Evolutionary conservation across 176 grass and related monocot species (phyloP), one percentile per base, ranked within the genome.

Genomic region (Triticum turgidum): DNA sequence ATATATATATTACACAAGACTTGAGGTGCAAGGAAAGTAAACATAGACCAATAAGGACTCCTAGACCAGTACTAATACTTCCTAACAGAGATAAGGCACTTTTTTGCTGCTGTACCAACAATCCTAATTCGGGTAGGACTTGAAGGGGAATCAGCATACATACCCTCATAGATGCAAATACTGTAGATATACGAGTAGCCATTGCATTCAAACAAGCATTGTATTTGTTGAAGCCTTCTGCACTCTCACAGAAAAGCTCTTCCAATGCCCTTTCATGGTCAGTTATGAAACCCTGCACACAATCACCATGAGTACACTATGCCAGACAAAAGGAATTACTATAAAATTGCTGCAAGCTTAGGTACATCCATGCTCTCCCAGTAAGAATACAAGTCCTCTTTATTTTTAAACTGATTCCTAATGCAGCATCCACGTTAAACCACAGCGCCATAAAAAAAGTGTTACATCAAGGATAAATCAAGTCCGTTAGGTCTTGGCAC

Each of bases 221-320:
- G 88, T 98, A 98, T 80, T 89, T 94, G 69, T 98, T 90, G 71
- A 92, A 98, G 11, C 69, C 87, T 86, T 94, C 92, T 54, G 90
- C 90, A 84, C 92, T 98, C 92, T 98, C 93, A 77, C 90, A 91
- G 85, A 98, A 98, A 88, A 98, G 82, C 92, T 98, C 96, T 88
- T 98, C 96, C 88, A 98, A 80, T 41, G 96, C 96, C 78, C 90
- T 98, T 78, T 98, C 96, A 52, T 98, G 96, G 79, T 95, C 96
- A 68, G 96, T 98, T 82, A 88, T 77, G 84, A 98, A 98, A 85
- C 93, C 96, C 96, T 98, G 83, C 49, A 87, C 8, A 54, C 52
- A 66, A 85, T 68, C 70, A 84, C 59, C 14, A 64, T 78, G 33
- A 76, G 25, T 83, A 49, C 51, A 12, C 39, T 11, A 81, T 63